Evolutionary conservation across 106 monocot genomes (phyloP).

Genomic region (Dendrobium officinale): DNA sequence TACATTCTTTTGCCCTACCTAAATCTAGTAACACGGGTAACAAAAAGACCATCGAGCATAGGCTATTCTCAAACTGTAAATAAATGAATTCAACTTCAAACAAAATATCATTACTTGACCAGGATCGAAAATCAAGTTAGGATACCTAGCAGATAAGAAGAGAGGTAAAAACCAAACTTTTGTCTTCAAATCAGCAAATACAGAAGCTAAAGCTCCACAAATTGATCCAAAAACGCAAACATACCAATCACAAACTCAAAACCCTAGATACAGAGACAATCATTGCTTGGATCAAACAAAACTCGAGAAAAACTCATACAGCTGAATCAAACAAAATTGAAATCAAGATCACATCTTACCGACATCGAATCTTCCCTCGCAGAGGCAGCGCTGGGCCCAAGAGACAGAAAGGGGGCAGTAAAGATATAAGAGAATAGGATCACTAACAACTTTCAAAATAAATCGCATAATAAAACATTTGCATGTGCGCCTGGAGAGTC

Average conservation of each 20-base stretch:
- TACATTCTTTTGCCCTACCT: neutral
- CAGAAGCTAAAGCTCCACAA: neutral
- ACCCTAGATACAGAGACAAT: neutral
- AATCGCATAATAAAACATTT: no score
- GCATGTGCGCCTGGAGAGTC: no score
- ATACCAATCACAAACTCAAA: neutral
- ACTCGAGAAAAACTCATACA: neutral
- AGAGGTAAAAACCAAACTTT: neutral
- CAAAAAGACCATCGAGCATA: neutral
- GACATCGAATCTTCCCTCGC: constrained; percentile 1
- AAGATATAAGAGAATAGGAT: neutral
- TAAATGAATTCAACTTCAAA: neutral
- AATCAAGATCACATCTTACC: neutral
- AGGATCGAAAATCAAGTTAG: neutral
- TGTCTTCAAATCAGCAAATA: neutral
- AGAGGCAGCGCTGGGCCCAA: neutral
- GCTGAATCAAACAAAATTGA: neutral
- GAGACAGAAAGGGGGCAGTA: neutral
- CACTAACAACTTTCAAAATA: no score
- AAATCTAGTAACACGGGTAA: neutral
- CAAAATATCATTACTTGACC: neutral
- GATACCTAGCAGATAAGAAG: neutral
- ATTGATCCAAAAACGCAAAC: neutral
- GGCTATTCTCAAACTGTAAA: neutral
- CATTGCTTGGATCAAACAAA: neutral